Evolutionary conservation across 371 early-diverging fungal genomes (phyloP).

Genomic region (Mucor mucedo): DNA sequence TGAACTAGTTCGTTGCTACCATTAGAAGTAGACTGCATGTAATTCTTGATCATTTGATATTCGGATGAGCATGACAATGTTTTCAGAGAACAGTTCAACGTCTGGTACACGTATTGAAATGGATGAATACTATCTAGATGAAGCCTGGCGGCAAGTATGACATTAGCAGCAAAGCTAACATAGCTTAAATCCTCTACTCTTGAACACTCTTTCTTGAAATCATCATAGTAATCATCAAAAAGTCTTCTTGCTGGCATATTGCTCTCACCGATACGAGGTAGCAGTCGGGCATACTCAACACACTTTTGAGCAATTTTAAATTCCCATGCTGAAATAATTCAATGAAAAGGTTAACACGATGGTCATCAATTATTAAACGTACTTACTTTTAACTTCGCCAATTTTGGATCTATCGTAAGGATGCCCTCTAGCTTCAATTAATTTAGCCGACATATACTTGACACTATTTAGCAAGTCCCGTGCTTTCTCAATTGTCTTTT

Average conservation of each 20-base stretch:
- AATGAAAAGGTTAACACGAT: background rate
- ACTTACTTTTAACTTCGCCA: conserved; percentile 16
- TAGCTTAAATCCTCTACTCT: conserved; percentile 46
- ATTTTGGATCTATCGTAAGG: conserved; percentile 14
- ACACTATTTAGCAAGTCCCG: conserved; percentile 35
- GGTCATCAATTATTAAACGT: background rate
- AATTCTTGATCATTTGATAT: conserved; percentile 44
- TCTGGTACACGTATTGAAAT: conserved; percentile 55
- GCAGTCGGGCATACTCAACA: conserved; percentile 23
- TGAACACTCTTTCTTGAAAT: conserved; percentile 32
- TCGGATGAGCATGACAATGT: conserved; percentile 29
- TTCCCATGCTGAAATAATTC: conserved; percentile 5
- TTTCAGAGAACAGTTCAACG: conserved; percentile 45
- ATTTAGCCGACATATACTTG: background rate
- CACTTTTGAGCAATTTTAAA: conserved; percentile 25
- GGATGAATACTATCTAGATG: conserved; percentile 44
- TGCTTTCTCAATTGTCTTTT: conserved; percentile 42
- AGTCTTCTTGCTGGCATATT: conserved; percentile 1
- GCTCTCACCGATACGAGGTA: conserved; percentile 13
- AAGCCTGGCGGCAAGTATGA: conserved; percentile 60
- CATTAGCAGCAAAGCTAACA: conserved; percentile 54
- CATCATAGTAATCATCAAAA: conserved; percentile 2
- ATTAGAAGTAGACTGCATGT: conserved; percentile 43
- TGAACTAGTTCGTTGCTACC: conserved; percentile 44
- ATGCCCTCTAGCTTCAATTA: background rate